Evolutionary conservation across 495 filamentous ascomycete genomes (phyloP), one percentile per base, ranked within the genome.

Genomic region (Cercophora sp.): DNA sequence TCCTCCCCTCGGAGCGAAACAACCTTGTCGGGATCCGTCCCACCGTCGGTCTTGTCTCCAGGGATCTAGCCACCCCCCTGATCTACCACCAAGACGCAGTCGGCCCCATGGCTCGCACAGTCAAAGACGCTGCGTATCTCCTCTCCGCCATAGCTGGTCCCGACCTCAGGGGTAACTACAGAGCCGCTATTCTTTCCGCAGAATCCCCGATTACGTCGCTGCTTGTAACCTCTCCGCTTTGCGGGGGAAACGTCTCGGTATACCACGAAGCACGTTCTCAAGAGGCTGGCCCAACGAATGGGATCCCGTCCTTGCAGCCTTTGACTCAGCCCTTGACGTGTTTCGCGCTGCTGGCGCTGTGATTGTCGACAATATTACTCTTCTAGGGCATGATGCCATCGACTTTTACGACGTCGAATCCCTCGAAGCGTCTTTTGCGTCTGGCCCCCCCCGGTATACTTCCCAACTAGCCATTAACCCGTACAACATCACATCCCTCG

Each of bases 51-150:
- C 73, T 87, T 1, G 85, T 80, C 5, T 84, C 80, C 10, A 68
- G 82, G 8, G 63, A 76, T 48, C 69, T 83, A 18, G 82, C 85
- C 15, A 79, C 87, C 22, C 85, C 85, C 15, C 77, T 85, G 46
- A 77, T 69, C 29, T 65, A 80, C 60, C 79, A 75, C 54, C 82
- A 83, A 61, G 85, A 87, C 56, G 86, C 83, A 1, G 70, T 85
- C 22, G 85, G 84, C 0, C 81, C 84, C 0, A 79, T 87, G 73
- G 77, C 83, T 8, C 25, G 43, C 10, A 52, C 43, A 1, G 83
- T 88, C 49, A 80, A 76, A 55, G 85, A 88, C 58, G 84, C 84
- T 0, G 84, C 85, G 1, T 77, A 80, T 48, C n/a, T 86, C 4
- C 74, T 88, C 19, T 72, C 81, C 57, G 79, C 76, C 15, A 85